A percentile compares a stretch with the other conserved stretches of the same genome.
Evolutionary conservation across 805 yeast species (phyloP).

Genomic region (Kazachstania taianensis): DNA sequence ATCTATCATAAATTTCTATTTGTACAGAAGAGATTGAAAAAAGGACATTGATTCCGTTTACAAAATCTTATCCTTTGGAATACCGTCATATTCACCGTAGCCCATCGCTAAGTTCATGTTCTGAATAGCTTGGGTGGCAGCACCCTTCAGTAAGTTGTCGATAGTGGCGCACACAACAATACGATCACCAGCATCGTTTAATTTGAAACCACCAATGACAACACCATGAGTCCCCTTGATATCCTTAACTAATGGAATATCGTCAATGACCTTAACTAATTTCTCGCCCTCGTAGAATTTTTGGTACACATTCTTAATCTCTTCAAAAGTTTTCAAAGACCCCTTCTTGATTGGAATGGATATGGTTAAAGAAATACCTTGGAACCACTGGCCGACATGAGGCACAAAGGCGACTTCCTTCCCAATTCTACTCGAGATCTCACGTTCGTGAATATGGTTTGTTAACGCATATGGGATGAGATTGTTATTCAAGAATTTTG

Average conservation of each 20-base stretch:
- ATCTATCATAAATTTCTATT: no score
- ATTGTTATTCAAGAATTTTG: conserved; percentile 63
- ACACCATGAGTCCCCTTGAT: conserved; percentile 92
- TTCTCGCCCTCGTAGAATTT: conserved; percentile 83
- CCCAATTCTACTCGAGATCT: conserved; percentile 75
- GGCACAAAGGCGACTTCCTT: conserved; percentile 81
- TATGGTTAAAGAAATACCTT: conserved; percentile 90
- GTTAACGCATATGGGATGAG: conserved; percentile 92
- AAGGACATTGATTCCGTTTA: no score
- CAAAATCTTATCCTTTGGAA: conserved; percentile 59
- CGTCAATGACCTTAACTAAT: conserved; percentile 76
- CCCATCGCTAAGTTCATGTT: conserved; percentile 85
- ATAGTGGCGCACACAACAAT: conserved; percentile 92
- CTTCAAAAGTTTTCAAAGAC: conserved; percentile 57
- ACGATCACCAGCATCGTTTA: conserved; percentile 77
- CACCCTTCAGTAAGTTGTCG: conserved; percentile 94
- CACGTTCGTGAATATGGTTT: conserved; percentile 94
- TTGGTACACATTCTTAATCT: conserved; percentile 64
- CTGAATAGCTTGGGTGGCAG: conserved; percentile 96
- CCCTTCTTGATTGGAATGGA: conserved; percentile 73
- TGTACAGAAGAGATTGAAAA: no score
- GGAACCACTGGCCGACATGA: conserved; percentile 99
- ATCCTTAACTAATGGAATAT: conserved; percentile 86
- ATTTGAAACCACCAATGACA: conserved; percentile 91
- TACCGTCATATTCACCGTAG: conserved; percentile 91